A percentile compares a stretch with the other conserved stretches of the same genome.
These are phyloP conservation scores for Fusarium irregulare DNA, from an alignment of 2,329 filamentous ascomycete species.

Conservation along the genomic window DNA sequence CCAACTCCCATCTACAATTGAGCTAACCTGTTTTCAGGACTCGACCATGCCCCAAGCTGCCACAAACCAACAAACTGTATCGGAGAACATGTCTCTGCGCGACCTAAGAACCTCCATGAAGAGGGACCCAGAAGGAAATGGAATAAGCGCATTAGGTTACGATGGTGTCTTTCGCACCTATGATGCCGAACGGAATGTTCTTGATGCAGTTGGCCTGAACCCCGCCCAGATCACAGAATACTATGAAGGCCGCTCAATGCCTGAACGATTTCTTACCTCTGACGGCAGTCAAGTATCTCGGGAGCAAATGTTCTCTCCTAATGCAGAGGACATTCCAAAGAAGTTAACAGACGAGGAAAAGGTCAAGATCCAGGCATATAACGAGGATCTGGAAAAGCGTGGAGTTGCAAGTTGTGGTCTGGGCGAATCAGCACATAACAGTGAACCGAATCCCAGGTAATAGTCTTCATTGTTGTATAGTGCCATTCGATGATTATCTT, in stretches of 20 bases:
- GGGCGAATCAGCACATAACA: neutral
- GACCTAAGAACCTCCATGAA: neutral
- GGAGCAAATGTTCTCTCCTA: neutral
- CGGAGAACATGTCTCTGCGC: neutral
- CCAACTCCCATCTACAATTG: rapidly evolving
- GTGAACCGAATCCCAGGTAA: neutral
- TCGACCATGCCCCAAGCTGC: neutral
- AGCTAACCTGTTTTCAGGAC: neutral
- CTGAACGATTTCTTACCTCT: neutral
- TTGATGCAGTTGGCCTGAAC: conserved; percentile 1
- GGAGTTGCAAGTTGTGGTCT: neutral
- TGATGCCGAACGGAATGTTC: neutral
- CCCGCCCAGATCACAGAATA: neutral
- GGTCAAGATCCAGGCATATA: neutral
- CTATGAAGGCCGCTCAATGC: neutral
- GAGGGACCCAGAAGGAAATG: neutral
- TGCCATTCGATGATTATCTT: rapidly evolving
- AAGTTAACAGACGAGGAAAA: neutral
- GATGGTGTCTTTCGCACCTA: conserved; percentile 8
- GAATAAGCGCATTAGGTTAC: neutral
- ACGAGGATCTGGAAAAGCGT: neutral
- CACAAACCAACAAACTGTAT: neutral
- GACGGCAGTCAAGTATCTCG: neutral
- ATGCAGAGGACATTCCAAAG: neutral
- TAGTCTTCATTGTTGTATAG: rapidly evolving